Evolutionary conservation across 1,139 yeast species (phyloP), one percentile per base, ranked within the genome.

Genomic region (Candida albicans): DNA sequence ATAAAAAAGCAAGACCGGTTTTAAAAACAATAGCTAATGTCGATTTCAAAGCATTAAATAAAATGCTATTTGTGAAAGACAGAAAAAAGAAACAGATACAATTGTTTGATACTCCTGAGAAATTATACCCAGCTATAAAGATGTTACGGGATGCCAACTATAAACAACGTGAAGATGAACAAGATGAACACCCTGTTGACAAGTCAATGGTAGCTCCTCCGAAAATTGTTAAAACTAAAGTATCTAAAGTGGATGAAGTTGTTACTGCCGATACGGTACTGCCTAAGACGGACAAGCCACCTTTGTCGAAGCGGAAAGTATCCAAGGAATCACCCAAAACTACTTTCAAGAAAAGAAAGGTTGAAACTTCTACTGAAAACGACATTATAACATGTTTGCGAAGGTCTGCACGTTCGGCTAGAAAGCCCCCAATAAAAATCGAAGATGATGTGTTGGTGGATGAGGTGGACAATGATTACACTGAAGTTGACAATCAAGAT

Each of bases 21-120:
- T 8, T 25, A n/a, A 36, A 43, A 12, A 10, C 35, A 5, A 10
- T 34, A 15, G 18, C 32, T 5, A 26, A 25, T 14, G 44, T 27
- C 9, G 34, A 43, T 12, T 35, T 54, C 15, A 26, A 33, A 4
- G 37, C 54, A 15, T 52, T 71, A 45, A 62, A 67, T 39, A 54
- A 51, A 41, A 52, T 56, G 30, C 44, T 54, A 22, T 49, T 48
- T 37, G 43, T 47, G 3, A 50, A 65, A 1, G 46, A 64, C 13
- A 70, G 67, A 2, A 67, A 61, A 34, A 52, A 58, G 1, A 62
- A 70, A 0, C 49, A 44, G 11, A 64, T 62, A 2, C 45, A 55
- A 3, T 50, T 63, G 22, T 45, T 58, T 24, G 28, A 18, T 11
- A 6, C 30, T 4, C 42, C 45, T 11, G 31, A 36, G 13, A 15